Conservation (phyloP, 768 basidiomycete species). For the Leucosporidium yakuticum region DNA sequence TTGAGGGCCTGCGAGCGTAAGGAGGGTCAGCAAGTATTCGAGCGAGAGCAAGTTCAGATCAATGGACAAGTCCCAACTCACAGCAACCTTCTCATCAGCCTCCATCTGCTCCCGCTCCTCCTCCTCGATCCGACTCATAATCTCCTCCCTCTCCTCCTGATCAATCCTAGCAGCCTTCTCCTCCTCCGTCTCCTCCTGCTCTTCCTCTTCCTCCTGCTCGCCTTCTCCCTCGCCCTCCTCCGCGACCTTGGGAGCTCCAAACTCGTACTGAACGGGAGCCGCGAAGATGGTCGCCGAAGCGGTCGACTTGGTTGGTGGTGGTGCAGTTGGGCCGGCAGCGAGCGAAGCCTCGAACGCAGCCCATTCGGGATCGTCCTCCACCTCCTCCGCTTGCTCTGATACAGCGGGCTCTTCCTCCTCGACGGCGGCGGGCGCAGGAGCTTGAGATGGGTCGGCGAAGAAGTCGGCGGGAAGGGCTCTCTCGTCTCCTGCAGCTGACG, state of each 20-base stretch:
- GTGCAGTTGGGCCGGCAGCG: not conserved
- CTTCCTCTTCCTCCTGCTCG: not conserved
- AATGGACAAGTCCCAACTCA: not conserved
- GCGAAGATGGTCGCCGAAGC: conserved; percentile 1
- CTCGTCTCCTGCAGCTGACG: too few species aligned
- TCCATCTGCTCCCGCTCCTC: conserved; percentile 26
- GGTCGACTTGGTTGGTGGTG: not conserved
- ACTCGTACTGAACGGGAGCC: conserved; percentile 8
- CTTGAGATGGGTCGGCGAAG: conserved; percentile 17
- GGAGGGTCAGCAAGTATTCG: not conserved
- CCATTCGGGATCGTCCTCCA: not conserved
- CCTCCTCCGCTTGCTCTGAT: not conserved
- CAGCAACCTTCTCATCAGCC: conserved; percentile 31
- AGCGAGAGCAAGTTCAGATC: too few species aligned
- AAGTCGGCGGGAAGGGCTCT: conserved; percentile 8
- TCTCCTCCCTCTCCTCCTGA: conserved; percentile 9
- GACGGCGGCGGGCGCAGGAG: not conserved
- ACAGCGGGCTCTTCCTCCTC: not conserved
- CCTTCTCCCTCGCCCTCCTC: conserved; percentile 6
- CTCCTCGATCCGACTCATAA: conserved; percentile 10
- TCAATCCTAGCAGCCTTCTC: not conserved
- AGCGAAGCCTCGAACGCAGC: conserved; percentile 9
- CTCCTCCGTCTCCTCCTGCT: conserved; percentile 11
- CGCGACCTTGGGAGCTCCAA: conserved; percentile 8
- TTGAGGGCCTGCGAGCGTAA: conserved; percentile 20